Base-by-base conservation (phyloP, 2,329 filamentous ascomycete species). In the Emergomyces orientalis region DNA sequence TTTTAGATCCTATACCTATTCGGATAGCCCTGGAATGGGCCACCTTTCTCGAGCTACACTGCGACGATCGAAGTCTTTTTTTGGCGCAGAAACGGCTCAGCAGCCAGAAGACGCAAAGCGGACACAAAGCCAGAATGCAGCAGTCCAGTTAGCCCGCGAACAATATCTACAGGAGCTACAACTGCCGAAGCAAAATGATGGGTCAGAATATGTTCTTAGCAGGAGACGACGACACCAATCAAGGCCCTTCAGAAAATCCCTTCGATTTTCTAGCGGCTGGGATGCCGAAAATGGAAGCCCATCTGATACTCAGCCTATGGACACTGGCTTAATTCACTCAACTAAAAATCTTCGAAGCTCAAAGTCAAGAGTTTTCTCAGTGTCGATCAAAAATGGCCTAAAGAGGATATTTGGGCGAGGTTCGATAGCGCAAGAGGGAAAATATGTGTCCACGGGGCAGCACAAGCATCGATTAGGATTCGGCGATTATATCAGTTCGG, bases 41-140 rank as follows among this genome's bases (percentile, higher is more conserved):
- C 62, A 61, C 39, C 59, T 64, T 11, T 59, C 65, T 11, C 62
- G 67, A 56, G 63, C 67, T 25, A 72, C 71, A 2, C 66, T 79
- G 63, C 72, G 73, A 62, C 75, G 72, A n/a, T 79, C 79, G 0
- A 69, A 76, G 60, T 79, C 78, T 17, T 78, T 80, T 61, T 70
- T 78, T 43, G 71, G 71, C 60, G 69, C 73, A 14, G 69, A 69
- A 25, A 68, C 65, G 51, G 32, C 43, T 22, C 69, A 67, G 37
- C 54, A 64, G 22, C 61, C 65, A 37, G 65, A 65, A 63, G 43
- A 62, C 7, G 47, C 70, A 22, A 68, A 66, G 37, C 69, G 68
- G 63, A 66, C 67, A 37, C 70, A 72, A 58, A 73, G 70, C 37
- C 74, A 76, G 6, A 73, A 78, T 62, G 72, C 70, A 19, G 74